Percentiles rank a stretch among this genome's conserved stretches.
Evolutionary conservation across 345 rosid genomes (phyloP).

Genomic region (Zanthoxylum bungeanum): DNA sequence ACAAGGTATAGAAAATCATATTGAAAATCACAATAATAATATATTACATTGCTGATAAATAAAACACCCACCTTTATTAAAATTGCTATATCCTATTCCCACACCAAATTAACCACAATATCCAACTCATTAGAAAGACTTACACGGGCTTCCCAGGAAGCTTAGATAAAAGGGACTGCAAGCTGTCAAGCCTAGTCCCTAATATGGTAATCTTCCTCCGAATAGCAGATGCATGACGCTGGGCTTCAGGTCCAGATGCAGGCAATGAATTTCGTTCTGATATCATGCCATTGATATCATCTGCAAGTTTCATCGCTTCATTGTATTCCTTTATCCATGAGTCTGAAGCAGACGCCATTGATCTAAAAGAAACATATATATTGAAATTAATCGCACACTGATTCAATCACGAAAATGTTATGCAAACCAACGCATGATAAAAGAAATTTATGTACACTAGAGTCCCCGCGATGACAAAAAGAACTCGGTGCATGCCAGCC

Average conservation of each 20-base stretch:
- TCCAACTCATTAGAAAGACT: conserved; percentile 23
- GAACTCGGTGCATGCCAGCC: neutral
- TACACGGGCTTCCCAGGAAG: conserved; percentile 74
- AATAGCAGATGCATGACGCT: conserved; percentile 80
- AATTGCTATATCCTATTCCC: neutral
- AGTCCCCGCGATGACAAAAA: neutral
- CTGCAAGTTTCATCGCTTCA: conserved; percentile 70
- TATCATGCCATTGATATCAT: conserved; percentile 84
- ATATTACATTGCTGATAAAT: too few relatives aligned
- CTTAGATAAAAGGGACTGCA: conserved; percentile 66
- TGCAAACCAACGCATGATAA: neutral
- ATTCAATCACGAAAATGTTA: neutral
- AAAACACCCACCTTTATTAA: too few relatives aligned
- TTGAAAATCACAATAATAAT: neutral
- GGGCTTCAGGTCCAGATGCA: conserved; percentile 73
- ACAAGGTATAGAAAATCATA: neutral
- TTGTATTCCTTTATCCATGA: conserved; percentile 84
- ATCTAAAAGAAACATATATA: conserved; percentile 19
- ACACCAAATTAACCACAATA: neutral
- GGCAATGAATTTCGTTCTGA: conserved; percentile 54
- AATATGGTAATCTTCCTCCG: conserved; percentile 89
- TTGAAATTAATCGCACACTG: neutral
- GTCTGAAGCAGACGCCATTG: conserved; percentile 76
- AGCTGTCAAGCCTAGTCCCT: conserved; percentile 75
- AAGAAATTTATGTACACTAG: neutral